Percentiles rank a stretch among this genome's conserved stretches.
These are phyloP conservation scores for Fusarium irregulare DNA, from an alignment of 2,329 filamentous ascomycete species.

Conservation along the genomic window DNA sequence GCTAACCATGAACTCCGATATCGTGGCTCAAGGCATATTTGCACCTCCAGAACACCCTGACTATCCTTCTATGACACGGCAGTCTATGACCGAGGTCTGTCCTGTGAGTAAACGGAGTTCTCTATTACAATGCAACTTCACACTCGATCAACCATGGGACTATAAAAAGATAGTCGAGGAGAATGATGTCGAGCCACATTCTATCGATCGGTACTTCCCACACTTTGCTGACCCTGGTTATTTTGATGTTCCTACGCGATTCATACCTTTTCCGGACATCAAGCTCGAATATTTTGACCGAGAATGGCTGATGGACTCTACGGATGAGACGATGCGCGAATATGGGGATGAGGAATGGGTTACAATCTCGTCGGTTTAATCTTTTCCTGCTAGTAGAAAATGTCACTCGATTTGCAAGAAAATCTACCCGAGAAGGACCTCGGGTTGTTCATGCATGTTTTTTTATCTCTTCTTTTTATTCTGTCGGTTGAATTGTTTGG, in stretches of 20 bases:
- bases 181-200: no score
- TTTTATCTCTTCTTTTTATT: no score
- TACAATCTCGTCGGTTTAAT: no score
- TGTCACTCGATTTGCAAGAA: no score
- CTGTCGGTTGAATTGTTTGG: no score
- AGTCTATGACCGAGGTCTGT: neutral
- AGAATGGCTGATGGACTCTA: neutral
- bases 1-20: neutral
- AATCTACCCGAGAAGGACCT: no score
- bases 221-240: no score
- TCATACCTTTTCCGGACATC: neutral
- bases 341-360: neutral
- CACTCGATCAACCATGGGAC: neutral
- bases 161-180: neutral
- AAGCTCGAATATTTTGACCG: neutral
- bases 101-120: neutral
- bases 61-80: neutral
- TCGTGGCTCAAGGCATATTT: neutral
- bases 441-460: no score
- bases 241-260: no score
- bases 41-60: neutral
- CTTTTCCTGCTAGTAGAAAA: no score
- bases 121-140: constrained; percentile 15
- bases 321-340: neutral
- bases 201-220: no score